Percentiles rank a stretch among this genome's conserved stretches.
Conservation (phyloP, 2,329 filamentous ascomycete genomes). For the Chrysoporthe deuterocubensis region DNA sequence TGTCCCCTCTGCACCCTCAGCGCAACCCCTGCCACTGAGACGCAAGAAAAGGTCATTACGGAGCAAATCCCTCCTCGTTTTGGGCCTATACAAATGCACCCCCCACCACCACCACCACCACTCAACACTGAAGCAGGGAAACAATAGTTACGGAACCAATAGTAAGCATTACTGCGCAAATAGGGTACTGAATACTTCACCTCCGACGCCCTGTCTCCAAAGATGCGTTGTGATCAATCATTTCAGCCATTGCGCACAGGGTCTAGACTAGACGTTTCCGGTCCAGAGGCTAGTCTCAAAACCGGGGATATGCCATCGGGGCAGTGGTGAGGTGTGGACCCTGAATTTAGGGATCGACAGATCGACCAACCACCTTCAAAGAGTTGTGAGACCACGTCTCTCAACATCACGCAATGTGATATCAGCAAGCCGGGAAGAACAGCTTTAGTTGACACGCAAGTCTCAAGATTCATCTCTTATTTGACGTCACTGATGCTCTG, state of each 20-base stretch:
- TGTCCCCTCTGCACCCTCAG: background rate
- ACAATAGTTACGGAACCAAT: background rate
- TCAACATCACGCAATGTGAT: constrained; percentile 21
- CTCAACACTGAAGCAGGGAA: background rate
- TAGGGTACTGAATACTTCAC: background rate
- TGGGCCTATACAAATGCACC: background rate
- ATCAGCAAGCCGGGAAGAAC: constrained; percentile 11
- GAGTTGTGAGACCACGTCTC: background rate
- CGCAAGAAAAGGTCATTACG: background rate
- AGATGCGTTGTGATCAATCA: background rate
- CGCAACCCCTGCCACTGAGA: background rate
- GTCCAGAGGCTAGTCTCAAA: background rate
- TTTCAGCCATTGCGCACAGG: background rate
- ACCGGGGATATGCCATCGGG: background rate
- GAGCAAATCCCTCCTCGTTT: background rate
- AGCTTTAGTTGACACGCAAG: background rate
- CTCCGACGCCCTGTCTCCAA: background rate
- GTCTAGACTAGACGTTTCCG: background rate
- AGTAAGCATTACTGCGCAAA: background rate
- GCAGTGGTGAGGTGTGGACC: constrained; percentile 22
- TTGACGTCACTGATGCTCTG: background rate
- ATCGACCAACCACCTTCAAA: constrained; percentile 10
- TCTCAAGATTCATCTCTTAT: background rate
- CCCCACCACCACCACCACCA: constrained; percentile 18
- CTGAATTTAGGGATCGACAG: constrained; percentile 24